Evolutionary conservation across 345 rosid species (phyloP).

Genomic region (Moringa oleifera): DNA sequence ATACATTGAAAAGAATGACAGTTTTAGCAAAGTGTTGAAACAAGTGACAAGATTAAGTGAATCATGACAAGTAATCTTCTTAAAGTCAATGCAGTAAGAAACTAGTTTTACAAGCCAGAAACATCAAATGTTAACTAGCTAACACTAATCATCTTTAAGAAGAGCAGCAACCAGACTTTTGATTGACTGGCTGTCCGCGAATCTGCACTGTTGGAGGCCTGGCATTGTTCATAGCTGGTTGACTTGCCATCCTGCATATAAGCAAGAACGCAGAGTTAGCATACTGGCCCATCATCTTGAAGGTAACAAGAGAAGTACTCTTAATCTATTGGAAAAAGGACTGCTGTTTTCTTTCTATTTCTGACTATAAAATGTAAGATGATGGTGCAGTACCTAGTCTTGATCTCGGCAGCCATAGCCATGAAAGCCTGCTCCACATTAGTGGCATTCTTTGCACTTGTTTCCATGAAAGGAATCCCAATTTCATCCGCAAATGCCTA

Average conservation of each 20-base stretch:
- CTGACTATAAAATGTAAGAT: neutral
- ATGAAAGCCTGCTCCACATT: conserved; percentile 77
- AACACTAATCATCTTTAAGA: conserved; percentile 32
- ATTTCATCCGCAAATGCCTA: conserved; percentile 79
- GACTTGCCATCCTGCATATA: conserved; percentile 86
- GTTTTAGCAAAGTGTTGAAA: conserved; percentile 19
- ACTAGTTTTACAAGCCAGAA: conserved; percentile 44
- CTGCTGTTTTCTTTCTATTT: neutral
- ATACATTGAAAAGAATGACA: conserved; percentile 52
- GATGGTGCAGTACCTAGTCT: conserved; percentile 39
- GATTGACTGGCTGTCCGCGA: conserved; percentile 91
- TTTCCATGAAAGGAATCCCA: conserved; percentile 82
- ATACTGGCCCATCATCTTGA: neutral
- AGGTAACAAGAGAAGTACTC: neutral
- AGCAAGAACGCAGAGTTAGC: neutral
- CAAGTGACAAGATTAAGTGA: conserved; percentile 11
- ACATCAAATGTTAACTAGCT: conserved; percentile 11
- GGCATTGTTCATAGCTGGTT: conserved; percentile 58
- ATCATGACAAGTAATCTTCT: conserved; percentile 12
- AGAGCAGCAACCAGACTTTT: conserved; percentile 93
- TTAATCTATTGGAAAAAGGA: neutral
- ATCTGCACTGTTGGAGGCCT: conserved; percentile 93
- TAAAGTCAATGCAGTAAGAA: conserved; percentile 22
- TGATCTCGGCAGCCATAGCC: conserved; percentile 79
- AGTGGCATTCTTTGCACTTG: conserved; percentile 69